Evolutionary conservation across 805 yeast genomes (phyloP), one percentile per base, ranked within the genome.

Genomic region (Ogataea corticis): DNA sequence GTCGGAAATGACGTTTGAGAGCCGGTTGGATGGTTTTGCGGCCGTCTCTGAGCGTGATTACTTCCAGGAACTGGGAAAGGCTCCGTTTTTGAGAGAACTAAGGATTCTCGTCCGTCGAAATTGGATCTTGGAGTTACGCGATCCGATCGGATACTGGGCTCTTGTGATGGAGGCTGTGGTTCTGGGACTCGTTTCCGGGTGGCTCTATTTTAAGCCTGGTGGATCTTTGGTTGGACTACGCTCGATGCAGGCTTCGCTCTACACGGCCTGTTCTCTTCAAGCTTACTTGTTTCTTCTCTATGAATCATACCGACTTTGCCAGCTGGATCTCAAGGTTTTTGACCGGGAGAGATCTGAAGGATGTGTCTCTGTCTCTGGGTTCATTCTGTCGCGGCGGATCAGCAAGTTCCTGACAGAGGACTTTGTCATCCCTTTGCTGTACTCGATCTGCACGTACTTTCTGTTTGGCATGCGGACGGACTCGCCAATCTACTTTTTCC

Each of bases 321-420:
- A 70, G 11, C 62, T 69, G 15, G 87, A 82, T 59, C 68, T 83
- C 49, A 70, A 71, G 46, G 70, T 80, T 19, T 73, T 75, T 57
- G 82, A 82, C 56, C 66, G 91, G 48, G 96, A 88, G 64, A 71
- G 86, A 45, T 73, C 79, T 19, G 96, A 89, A 49, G 77, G 80
- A 7, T 78, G 82, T 45, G 83, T 85, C 2, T 72, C 87, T 2
- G 75, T 85, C 0, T 54, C 75, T 4, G 95, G 95, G 0, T 88
- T 83, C 57, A 55, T 88, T 2, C 37, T 85, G 0, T 77, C 85
- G 1, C 71, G 96, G 54, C 71, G 89, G 52, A 49, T 87, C 4
- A 80, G 87, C 3, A 83, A 85, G 52, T 61, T 86, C 17, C 31
- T 85, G 2, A 63, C 83, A 2, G 96, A 88, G 60, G 96, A 88